Evolutionary conservation across 345 rosid genomes (phyloP).

Genomic region (Acer yangbiense): DNA sequence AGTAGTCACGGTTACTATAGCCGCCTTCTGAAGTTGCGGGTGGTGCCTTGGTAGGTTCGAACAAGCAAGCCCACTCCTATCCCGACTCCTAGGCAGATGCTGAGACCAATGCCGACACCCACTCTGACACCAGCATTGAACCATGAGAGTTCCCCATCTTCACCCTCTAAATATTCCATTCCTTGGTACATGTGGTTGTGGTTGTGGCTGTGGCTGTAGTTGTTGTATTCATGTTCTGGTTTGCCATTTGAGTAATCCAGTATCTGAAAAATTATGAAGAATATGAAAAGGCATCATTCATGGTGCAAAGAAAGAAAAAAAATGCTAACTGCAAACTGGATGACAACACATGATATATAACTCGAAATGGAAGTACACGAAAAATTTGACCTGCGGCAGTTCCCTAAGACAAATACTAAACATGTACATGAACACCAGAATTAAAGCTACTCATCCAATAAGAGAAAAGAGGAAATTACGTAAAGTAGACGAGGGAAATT

Average conservation of each 20-base stretch:
- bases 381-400: not conserved
- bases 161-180: conserved; percentile 47
- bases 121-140: conserved; percentile 96
- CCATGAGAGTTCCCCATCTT: conserved; percentile 89
- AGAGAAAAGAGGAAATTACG: not conserved
- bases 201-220: conserved; percentile 19
- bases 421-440: not conserved
- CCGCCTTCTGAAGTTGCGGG: conserved; percentile 75
- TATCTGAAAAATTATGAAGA: conserved; percentile 32
- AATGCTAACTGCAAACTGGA: not conserved
- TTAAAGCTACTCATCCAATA: not conserved
- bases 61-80: conserved; percentile 83
- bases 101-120: conserved; percentile 90
- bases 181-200: conserved; percentile 32
- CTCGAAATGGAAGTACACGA: not conserved
- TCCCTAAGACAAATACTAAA: not conserved
- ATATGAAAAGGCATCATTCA: conserved; percentile 19
- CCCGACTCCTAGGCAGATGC: conserved; percentile 79
- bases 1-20: conserved; percentile 31
- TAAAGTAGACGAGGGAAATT: not conserved
- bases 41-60: conserved; percentile 72
- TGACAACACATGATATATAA: not conserved
- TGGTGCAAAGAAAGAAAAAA: not conserved
- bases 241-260: conserved; percentile 42
- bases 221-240: conserved; percentile 45